phyloP scores from a whole-genome alignment of 2,329 filamentous ascomycete genomes.

The Ascochyta pisi region DNA sequence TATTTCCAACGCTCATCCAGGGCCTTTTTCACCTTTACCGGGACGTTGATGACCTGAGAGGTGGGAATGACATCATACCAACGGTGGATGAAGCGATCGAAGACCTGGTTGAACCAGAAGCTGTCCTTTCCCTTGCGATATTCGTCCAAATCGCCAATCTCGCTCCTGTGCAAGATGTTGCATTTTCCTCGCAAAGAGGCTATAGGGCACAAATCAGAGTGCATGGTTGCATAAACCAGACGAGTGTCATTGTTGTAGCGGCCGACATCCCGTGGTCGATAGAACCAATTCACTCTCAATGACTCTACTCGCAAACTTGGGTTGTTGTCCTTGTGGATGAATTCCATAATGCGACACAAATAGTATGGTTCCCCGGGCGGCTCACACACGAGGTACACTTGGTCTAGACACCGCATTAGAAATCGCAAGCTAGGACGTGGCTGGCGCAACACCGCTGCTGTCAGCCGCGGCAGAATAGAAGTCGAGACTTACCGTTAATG shows the following conservation, averaged over 20 bases:
- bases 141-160: constrained; percentile 81
- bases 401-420: constrained; percentile 62
- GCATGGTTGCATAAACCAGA: constrained; percentile 95
- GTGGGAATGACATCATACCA: constrained; percentile 98
- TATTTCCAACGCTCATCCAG: constrained; percentile 96
- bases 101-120: constrained; percentile 98
- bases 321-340: constrained; percentile 78
- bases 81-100: constrained; percentile 97
- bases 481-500: constrained; percentile 74
- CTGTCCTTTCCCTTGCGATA: constrained; percentile 85
- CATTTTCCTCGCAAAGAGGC: constrained; percentile 94
- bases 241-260: constrained; percentile 91
- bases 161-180: constrained; percentile 84
- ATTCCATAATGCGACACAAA: constrained; percentile 97
- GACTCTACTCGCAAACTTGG: constrained; percentile 77
- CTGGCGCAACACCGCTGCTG: constrained; percentile 37
- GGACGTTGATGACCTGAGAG: constrained; percentile 91
- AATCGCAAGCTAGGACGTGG: constrained; percentile 34
- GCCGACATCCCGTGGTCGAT: constrained; percentile 93
- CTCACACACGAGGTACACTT: constrained; percentile 97
- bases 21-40: constrained; percentile 91
- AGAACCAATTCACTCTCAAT: constrained; percentile 97
- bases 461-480: constrained; percentile 31
- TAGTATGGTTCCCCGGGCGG: constrained; percentile 98
- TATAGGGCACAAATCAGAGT: constrained; percentile 93